Evolutionary conservation across 495 filamentous ascomycete species (phyloP), one percentile per base, ranked within the genome.

Genomic region (Tuber aestivum): DNA sequence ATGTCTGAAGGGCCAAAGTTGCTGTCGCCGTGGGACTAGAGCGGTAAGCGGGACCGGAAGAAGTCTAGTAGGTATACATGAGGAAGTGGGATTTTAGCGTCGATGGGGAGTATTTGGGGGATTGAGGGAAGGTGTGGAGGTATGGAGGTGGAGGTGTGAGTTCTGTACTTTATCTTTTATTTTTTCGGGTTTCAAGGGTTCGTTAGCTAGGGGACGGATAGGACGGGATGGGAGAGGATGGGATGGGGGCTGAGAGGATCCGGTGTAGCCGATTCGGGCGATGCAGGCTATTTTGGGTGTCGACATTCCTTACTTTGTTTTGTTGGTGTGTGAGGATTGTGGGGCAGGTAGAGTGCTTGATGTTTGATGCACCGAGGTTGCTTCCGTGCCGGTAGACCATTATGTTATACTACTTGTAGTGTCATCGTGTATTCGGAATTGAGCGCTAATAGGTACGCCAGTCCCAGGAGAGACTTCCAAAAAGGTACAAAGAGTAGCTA

Each of bases 131-230:
- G 83, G 97, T 88, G 69, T n/a, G n/a, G n/a, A n/a, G n/a, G n/a
- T n/a, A n/a, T 92, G 89, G 75, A 96, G 92, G 85, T 97, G 95
- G 83, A 99, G 92, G 70, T 94, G 95, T 83, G 97, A 97, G 85
- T 97, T 96, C 95, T 99, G 42, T n/a, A n/a, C n/a, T n/a, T n/a
- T n/a, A n/a, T n/a, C n/a, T 32, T 65, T 48, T 48, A 6, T 48
- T 48, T 48, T 48, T 32, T 61, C 16, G 23, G 27, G 0, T 1
- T 32, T 32, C 40, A 3, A 23, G 50, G 3, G 69, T 80, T 77
- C 61, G 61, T 56, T 35, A 9, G 44, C 70, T 48, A 48, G 10
- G 70, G 75, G 72, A 69, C 3, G 12, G 12, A 16, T 44, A 3
- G 42, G 12, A 12, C 14, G 10, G 14, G 42, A 14, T 18, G 14